Evolutionary conservation across 768 basidiomycete species (phyloP).

Genomic region (Suillus decipiens): DNA sequence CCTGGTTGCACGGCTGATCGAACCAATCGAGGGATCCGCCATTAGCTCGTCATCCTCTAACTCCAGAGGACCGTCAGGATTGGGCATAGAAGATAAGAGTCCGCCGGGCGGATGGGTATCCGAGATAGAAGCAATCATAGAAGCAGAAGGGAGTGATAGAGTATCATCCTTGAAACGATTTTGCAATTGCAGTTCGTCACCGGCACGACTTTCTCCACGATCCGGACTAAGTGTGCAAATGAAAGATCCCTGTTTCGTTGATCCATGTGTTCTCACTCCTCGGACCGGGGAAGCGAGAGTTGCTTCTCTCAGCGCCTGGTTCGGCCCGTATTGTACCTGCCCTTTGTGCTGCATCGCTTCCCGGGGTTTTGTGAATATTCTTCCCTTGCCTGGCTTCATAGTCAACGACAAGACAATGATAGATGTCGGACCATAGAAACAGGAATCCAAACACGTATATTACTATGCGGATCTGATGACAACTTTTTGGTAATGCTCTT

Average conservation of each 20-base stretch:
- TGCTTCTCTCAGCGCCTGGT: neutral
- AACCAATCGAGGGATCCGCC: neutral
- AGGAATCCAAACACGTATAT: constrained; percentile 43
- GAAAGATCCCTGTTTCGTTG: neutral
- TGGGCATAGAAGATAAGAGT: constrained; percentile 27
- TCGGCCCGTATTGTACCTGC: constrained; percentile 9
- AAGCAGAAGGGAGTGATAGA: neutral
- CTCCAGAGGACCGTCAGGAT: constrained; percentile 23
- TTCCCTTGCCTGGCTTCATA: constrained; percentile 30
- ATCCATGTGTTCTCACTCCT: constrained; percentile 16
- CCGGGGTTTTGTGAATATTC: constrained; percentile 27
- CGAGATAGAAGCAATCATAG: neutral
- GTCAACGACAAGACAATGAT: constrained; percentile 38
- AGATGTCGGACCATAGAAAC: constrained; percentile 42
- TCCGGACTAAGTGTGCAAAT: neutral
- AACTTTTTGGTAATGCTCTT: constrained; percentile 24
- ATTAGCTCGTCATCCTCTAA: neutral
- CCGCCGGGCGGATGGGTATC: neutral
- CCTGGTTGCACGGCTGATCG: constrained; percentile 1
- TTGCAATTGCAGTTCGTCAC: neutral
- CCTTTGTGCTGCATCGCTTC: constrained; percentile 17
- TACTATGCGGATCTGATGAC: constrained; percentile 31
- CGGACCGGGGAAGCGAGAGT: neutral
- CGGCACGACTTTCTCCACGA: neutral
- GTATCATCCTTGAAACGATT: neutral